Evolutionary conservation across 2,329 filamentous ascomycete species (phyloP).

Genomic region (Calonectria hawksworthii): DNA sequence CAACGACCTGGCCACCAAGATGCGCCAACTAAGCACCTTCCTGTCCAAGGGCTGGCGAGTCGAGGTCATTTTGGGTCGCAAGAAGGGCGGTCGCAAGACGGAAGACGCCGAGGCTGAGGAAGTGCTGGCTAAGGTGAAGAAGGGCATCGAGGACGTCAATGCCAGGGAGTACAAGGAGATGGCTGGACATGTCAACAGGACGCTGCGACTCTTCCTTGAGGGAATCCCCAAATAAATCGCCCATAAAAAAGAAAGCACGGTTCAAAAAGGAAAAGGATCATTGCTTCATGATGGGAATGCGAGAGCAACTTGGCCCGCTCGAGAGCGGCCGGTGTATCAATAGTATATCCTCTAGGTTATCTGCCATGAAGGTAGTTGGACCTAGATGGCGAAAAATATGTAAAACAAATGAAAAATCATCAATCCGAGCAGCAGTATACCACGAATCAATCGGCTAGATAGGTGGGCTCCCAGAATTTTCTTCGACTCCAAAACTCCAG

Average conservation of each 20-base stretch:
- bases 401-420: conserved; percentile 28
- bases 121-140: conserved; percentile 62
- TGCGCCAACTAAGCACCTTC: conserved; percentile 78
- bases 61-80: conserved; percentile 76
- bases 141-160: conserved; percentile 50
- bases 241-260: too few species aligned
- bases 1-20: conserved; percentile 80
- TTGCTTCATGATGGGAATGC: neutral
- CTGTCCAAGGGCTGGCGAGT: conserved; percentile 82
- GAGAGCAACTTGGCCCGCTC: neutral
- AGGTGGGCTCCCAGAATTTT: conserved; percentile 24
- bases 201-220: conserved; percentile 61
- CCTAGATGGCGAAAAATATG: conserved; percentile 27
- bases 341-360: conserved; percentile 40
- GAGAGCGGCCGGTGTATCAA: conserved; percentile 31
- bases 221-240: conserved; percentile 37
- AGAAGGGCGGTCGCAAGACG: conserved; percentile 72
- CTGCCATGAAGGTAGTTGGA: conserved; percentile 35
- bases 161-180: conserved; percentile 60
- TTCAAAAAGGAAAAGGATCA: neutral
- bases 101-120: conserved; percentile 73
- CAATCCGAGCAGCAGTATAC: conserved; percentile 30
- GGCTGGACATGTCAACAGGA: conserved; percentile 60
- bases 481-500: conserved; percentile 47
- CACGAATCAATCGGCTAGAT: conserved; percentile 6